A percentile compares a stretch with the other conserved stretches of the same genome.
Conservation (phyloP, 2,329 filamentous ascomycete species). For the Macrophomina phaseolina region DNA sequence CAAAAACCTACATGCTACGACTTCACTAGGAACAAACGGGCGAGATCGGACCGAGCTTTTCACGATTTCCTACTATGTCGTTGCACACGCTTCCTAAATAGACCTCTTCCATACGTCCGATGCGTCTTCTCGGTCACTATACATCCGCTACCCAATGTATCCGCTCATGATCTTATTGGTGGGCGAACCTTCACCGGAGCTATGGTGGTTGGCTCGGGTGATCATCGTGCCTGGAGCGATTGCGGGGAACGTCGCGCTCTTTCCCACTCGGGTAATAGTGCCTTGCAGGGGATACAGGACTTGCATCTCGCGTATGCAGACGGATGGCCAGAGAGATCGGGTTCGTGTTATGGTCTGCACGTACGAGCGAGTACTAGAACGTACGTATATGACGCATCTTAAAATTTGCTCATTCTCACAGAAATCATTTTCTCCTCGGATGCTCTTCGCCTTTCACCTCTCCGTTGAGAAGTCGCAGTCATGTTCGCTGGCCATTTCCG, state of each 20-base stretch:
- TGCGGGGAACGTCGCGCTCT: slow-evolving; percentile 15
- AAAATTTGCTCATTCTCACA: too few relatives aligned
- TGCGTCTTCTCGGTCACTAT: neutral
- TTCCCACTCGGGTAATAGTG: neutral
- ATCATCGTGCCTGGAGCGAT: slow-evolving; percentile 17
- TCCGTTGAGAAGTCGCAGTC: neutral
- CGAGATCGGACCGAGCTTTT: neutral
- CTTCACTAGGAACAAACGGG: neutral
- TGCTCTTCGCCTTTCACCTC: too few relatives aligned
- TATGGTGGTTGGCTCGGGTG: slow-evolving; percentile 8
- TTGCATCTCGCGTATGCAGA: neutral
- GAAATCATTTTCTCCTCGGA: too few relatives aligned
- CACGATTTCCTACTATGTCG: neutral
- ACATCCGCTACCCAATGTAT: neutral
- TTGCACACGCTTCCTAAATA: neutral
- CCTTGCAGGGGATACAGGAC: neutral
- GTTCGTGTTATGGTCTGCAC: neutral
- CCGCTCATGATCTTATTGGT: slow-evolving; percentile 5
- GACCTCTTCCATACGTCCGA: neutral
- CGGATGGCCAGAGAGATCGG: neutral
- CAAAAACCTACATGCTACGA: neutral
- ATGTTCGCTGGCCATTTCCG: neutral
- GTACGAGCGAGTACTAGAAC: neutral
- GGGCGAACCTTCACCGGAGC: neutral
- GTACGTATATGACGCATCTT: neutral